Evolutionary conservation across 495 filamentous ascomycete species (phyloP).

Genomic region (Hyphodiscus hymeniophilus): DNA sequence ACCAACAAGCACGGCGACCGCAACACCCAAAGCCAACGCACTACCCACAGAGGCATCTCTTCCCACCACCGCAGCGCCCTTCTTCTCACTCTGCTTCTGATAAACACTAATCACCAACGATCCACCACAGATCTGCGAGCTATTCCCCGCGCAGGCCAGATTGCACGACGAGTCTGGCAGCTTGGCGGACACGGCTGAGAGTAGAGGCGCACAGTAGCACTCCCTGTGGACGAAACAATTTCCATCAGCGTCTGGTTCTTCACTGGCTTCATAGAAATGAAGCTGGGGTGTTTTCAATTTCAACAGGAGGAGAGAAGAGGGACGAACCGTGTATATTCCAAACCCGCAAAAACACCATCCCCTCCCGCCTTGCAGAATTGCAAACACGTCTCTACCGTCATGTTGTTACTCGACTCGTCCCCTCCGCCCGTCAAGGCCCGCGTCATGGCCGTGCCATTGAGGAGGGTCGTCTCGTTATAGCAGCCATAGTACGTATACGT

Average conservation of each 20-base stretch:
- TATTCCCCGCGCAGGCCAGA: constrained; percentile 35
- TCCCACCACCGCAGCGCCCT: constrained; percentile 3
- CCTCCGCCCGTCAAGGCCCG: constrained; percentile 29
- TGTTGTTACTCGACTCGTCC: constrained; percentile 20
- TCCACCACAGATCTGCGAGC: constrained; percentile 36
- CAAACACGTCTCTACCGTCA: constrained; percentile 37
- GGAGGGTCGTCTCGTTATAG: constrained; percentile 37
- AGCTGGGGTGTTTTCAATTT: no score
- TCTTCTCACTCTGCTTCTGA: constrained; percentile 9
- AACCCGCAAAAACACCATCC: constrained; percentile 32
- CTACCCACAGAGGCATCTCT: constrained; percentile 4
- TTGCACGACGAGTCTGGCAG: constrained; percentile 32
- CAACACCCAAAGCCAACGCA: constrained; percentile 18
- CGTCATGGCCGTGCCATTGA: constrained; percentile 22
- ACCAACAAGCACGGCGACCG: constrained; percentile 7
- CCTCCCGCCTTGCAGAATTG: constrained; percentile 26
- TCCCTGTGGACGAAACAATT: constrained; percentile 29
- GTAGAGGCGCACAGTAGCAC: constrained; percentile 39
- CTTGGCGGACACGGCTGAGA: constrained; percentile 26
- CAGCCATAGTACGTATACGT: constrained; percentile 35
- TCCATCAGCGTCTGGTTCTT: background rate
- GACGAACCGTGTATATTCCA: constrained; percentile 39
- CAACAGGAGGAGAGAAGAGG: background rate
- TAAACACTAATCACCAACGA: constrained; percentile 30
- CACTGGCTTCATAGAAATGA: background rate